Conservation (phyloP, 441 rosid species). For the Biscutella laevigata region DNA sequence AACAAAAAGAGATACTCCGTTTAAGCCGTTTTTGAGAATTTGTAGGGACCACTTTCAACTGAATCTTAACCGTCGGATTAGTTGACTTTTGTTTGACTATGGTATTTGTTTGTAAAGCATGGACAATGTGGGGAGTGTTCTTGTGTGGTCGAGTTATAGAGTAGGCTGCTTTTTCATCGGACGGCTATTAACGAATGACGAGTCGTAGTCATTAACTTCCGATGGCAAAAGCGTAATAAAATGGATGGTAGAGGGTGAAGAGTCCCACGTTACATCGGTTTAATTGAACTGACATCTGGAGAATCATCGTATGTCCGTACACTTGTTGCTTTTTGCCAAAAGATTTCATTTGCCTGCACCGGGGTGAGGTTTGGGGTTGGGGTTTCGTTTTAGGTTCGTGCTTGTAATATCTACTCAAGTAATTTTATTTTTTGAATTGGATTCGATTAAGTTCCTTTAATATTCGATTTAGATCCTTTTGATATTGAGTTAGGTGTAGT, state of each 20-base stretch:
- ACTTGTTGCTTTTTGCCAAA: slow-evolving; percentile 8
- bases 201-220: no score
- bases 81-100: slow-evolving; percentile 4
- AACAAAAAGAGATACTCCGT: slow-evolving; percentile 1
- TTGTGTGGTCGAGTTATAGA: neutral
- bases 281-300: slow-evolving; percentile 11
- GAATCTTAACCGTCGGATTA: slow-evolving; percentile 14
- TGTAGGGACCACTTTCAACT: slow-evolving; percentile 6
- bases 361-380: no score
- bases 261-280: slow-evolving; percentile 9
- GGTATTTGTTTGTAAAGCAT: no score
- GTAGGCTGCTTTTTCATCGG: slow-evolving; percentile 1
- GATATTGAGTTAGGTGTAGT: no score
- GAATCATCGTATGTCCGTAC: slow-evolving; percentile 25
- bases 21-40: slow-evolving; percentile 12
- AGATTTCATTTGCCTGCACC: no score
- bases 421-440: no score
- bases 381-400: no score
- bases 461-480: no score
- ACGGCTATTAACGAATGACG: slow-evolving; percentile 2
- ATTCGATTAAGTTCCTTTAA: no score
- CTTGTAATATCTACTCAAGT: no score
- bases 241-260: neutral
- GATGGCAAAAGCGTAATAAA: slow-evolving; percentile 11
- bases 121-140: neutral